phyloP scores from a whole-genome alignment of 768 basidiomycete genomes.

The Galerina marginata region DNA sequence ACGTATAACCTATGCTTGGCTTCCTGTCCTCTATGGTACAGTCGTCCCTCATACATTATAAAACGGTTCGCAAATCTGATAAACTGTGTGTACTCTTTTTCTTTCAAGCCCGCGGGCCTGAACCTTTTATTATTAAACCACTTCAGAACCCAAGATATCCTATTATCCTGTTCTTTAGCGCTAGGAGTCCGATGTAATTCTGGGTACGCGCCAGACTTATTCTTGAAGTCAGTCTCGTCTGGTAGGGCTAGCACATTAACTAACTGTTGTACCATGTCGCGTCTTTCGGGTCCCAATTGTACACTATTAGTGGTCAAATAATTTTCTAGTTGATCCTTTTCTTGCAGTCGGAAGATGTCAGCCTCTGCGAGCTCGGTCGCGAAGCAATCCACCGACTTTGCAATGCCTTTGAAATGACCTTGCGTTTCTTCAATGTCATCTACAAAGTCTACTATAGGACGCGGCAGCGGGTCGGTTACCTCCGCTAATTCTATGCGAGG shows the following conservation, averaged over 20 bases:
- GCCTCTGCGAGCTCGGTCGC: not conserved
- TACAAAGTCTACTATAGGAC: not conserved
- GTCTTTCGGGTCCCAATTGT: too few species aligned
- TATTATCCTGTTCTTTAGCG: not conserved
- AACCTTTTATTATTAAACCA: not conserved
- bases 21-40: slow-evolving; percentile 16
- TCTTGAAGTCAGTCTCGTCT: not conserved
- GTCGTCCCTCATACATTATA: slow-evolving; percentile 14
- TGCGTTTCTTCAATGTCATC: too few species aligned
- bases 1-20: slow-evolving; percentile 26
- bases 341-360: not conserved
- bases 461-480: not conserved
- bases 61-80: slow-evolving; percentile 21
- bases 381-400: not conserved
- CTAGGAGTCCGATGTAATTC: not conserved
- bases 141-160: not conserved
- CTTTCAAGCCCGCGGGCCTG: not conserved
- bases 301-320: too few species aligned
- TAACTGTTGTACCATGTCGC: not conserved
- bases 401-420: not conserved
- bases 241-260: not conserved
- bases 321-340: too few species aligned
- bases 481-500: not conserved
- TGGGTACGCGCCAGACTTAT: not conserved
- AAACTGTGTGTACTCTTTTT: slow-evolving; percentile 1